Evolutionary conservation across 192 early-diverging fungal genomes (phyloP), one percentile per base, ranked within the genome.

Genomic region (Paraglomus brasilianum): DNA sequence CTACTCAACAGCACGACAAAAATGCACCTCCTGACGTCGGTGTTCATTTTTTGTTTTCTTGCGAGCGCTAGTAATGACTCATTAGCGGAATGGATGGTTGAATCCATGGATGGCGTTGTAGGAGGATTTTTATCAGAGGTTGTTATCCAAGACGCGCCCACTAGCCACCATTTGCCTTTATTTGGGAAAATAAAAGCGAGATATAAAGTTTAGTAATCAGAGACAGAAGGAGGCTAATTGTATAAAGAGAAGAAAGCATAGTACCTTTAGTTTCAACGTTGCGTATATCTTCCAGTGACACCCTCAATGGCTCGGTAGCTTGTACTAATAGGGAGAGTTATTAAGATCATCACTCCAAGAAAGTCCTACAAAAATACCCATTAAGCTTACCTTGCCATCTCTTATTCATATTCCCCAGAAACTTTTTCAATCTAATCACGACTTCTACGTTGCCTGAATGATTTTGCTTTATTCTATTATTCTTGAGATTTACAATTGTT

Each of bases 151-250:
- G 93, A 92, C 4, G 94, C 82, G 22, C 97, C 97, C 8, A 97
- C 92, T 24, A 98, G 81, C 97, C 97, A 99, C 97, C 97, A 99
- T 76, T 94, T 95, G 30, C 84, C 84, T 77, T 22, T 17, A 8
- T n/a, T n/a, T n/a, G n/a, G n/a, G n/a, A 70, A 48, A n/a, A 38
- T 22, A 8, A 66, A 41, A 75, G 59, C 19, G 6, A 13, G 57
- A 56, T 40, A 52, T 57, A 40, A 62, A 24, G 13, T 1, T 6
- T 70, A 21, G 41, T 14, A 47, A 40, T 42, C 7, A 46, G 8
- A 70, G 21, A 36, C 19, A 8, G 50, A 70, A 40, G 39, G 9
- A 21, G 51, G 22, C 17, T 21, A 38, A 17, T 8, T 9, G 22
- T 60, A 4, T 48, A 71, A 38, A 63, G n/a, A n/a, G n/a, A n/a